phyloP scores from a whole-genome alignment of 345 rosid species.

The Nasturtium officinale region DNA sequence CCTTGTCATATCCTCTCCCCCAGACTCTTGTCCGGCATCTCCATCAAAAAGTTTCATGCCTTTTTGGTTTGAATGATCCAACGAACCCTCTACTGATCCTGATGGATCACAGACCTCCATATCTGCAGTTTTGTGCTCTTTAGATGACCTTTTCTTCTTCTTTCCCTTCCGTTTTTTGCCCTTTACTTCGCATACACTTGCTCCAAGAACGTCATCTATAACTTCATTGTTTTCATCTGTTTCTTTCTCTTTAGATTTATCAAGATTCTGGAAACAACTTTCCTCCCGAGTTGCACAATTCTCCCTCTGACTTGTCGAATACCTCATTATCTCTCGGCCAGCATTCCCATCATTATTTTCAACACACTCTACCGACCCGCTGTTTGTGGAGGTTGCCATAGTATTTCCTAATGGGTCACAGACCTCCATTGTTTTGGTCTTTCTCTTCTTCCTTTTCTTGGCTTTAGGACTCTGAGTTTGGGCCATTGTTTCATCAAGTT shows the following conservation, averaged over 20 bases:
- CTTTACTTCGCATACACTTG: conserved; percentile 13
- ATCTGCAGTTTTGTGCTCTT: conserved; percentile 27
- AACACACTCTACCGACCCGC: not conserved
- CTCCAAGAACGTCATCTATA: conserved; percentile 3
- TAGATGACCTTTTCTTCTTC: conserved; percentile 19
- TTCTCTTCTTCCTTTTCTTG: conserved; percentile 37
- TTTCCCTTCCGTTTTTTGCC: conserved; percentile 19
- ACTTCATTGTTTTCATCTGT: conserved; percentile 18
- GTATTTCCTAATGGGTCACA: conserved; percentile 10
- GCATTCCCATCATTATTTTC: conserved; percentile 3
- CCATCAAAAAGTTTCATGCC: conserved; percentile 1
- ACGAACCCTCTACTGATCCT: conserved; percentile 19
- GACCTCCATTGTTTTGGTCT: conserved; percentile 17
- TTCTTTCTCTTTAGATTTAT: conserved; percentile 3
- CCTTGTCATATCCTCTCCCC: conserved; percentile 9
- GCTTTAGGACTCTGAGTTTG: conserved; percentile 33
- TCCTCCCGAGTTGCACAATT: conserved; percentile 8
- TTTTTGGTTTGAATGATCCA: conserved; percentile 23
- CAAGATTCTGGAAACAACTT: conserved; percentile 16
- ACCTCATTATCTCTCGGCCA: not conserved
- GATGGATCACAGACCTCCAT: conserved; percentile 31
- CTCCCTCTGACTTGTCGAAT: not conserved
- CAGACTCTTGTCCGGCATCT: conserved; percentile 7
- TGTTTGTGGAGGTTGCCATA: conserved; percentile 6
- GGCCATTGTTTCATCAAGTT: conserved; percentile 17